Base-by-base conservation (phyloP, 768 basidiomycete genomes). In the Serendipita indica region DNA sequence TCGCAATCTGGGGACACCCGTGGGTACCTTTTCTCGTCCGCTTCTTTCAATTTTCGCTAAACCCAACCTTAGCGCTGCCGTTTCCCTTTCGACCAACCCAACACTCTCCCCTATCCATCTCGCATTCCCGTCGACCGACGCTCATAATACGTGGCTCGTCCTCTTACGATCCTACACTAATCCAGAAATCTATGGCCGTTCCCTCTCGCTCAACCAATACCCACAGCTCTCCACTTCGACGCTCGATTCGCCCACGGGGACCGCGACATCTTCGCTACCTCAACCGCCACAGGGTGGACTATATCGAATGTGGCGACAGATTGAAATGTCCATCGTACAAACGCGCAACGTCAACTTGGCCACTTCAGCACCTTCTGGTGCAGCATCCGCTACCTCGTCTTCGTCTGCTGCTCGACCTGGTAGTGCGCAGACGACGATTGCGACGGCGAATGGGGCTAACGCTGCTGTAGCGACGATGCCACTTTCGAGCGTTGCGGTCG, bases 251-350 rank as follows among this genome's bases (percentile, higher is more conserved):
- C 4, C 12, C 3, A 16, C 1, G 30, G 2, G 22, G 34, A 4
- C 14, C 54, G 49, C 22, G 39, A 33, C 18, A 39, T 57, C 25
- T 57, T 28, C 20, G 32, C 32, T 46, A 49, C 46, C 35, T 60
- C 58, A 18, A 20, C 16, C 49, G 22, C 22, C 20, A 10, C 49
- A 54, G 30, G 85, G 83, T 39, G 88, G 88, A 4, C 78, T 85
- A 10, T 89, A 87, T 69, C 82, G 89, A 58, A 85, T 91, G 79
- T 91, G 86, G 85, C 77, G 90, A 56, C 84, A 86, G 67, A 75
- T 91, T 22, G 80, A 86, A 62, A 72, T 91, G 25, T 77, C 79
- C 30, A 74, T 89, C 58, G 73, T 83, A 35, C 84, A 87, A 69
- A 88, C 81, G 12, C 80, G 87, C 37, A 82, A 83, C 65, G 72